Evolutionary conservation across 179 eudicot species (phyloP), one percentile per base, ranked within the genome.

Genomic region (Pouteria campechiana): DNA sequence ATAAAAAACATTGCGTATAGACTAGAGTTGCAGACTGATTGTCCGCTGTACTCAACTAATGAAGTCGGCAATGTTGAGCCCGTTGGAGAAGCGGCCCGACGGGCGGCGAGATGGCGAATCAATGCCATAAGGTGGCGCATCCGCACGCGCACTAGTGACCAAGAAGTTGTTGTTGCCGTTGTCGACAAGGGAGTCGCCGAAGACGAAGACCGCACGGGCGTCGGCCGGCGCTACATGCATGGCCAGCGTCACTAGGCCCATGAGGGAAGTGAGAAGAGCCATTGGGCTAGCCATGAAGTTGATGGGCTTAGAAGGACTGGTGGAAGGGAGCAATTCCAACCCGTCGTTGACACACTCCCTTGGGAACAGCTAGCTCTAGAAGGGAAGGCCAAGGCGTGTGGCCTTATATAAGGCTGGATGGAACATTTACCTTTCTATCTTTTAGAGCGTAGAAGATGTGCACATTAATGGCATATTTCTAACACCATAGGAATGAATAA

Each of bases 11-110:
- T n/a, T n/a, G n/a, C n/a, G n/a, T n/a, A n/a, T n/a, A n/a, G n/a
- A n/a, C n/a, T n/a, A n/a, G n/a, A n/a, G n/a, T n/a, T n/a, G n/a
- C n/a, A n/a, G n/a, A n/a, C n/a, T n/a, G n/a, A n/a, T n/a, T n/a
- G n/a, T n/a, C n/a, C n/a, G n/a, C n/a, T n/a, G n/a, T n/a, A 65
- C 69, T 68, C 32, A 68, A 82, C 83, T 75, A 50, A 83, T 73
- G 16, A 75, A 21, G 50, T 79, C 86, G 12, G 83, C 83, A 11
- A 81, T 77, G 58, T 74, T 81, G 12, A 39, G 69, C 7, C 85
- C 85, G 30, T 77, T 77, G 14, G 82, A 74, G 68, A 78, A 81
- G 1, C 85, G 79, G 9, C 86, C 86, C 5, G 79, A 74, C 24
- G 86, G 62, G 0, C 70, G 44, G 18, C 44, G 56, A 8, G 52